Conservation (phyloP, 805 yeast genomes). For the Starmerella ratchasimensis region DNA sequence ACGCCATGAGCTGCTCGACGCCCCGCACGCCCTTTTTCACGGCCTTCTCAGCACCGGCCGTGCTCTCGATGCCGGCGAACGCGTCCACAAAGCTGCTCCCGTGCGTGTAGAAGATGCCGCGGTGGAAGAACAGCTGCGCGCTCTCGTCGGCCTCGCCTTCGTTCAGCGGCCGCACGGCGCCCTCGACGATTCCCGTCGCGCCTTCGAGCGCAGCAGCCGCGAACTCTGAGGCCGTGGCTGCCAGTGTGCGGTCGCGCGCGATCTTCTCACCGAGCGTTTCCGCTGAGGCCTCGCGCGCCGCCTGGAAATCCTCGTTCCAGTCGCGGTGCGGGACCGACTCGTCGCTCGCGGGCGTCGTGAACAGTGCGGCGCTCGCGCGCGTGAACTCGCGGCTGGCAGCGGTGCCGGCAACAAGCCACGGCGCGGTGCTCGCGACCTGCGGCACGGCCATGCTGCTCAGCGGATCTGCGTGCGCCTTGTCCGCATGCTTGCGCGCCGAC, state of each 20-base stretch:
- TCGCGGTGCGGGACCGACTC: conserved; percentile 39
- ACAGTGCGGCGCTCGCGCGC: neutral
- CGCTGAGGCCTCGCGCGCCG: conserved; percentile 57
- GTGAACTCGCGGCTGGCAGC: conserved; percentile 1
- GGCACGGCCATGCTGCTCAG: conserved; percentile 39
- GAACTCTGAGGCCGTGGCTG: conserved; percentile 62
- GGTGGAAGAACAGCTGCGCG: conserved; percentile 56
- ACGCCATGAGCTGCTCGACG: conserved; percentile 50
- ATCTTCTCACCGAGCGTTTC: conserved; percentile 50
- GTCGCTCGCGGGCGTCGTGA: neutral
- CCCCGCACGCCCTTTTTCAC: conserved; percentile 66
- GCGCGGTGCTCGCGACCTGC: conserved; percentile 33
- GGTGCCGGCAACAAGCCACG: conserved; percentile 51
- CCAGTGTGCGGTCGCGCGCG: conserved; percentile 59
- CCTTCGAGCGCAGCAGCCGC: conserved; percentile 62
- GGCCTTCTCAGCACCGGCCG: conserved; percentile 73
- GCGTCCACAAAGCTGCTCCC: conserved; percentile 59
- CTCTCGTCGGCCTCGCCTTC: conserved; percentile 48
- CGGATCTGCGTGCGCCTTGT: conserved; percentile 17
- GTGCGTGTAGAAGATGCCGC: conserved; percentile 75
- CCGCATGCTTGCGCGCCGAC: conserved; percentile 10
- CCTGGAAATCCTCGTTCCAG: conserved; percentile 86
- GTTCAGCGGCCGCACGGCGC: conserved; percentile 64
- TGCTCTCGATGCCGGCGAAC: conserved; percentile 57
- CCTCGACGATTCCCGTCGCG: conserved; percentile 61